A percentile compares a stretch with the other conserved stretches of the same genome.
Conservation (phyloP, 1,139 yeast genomes). For the Tardiomyces digboiensis region DNA sequence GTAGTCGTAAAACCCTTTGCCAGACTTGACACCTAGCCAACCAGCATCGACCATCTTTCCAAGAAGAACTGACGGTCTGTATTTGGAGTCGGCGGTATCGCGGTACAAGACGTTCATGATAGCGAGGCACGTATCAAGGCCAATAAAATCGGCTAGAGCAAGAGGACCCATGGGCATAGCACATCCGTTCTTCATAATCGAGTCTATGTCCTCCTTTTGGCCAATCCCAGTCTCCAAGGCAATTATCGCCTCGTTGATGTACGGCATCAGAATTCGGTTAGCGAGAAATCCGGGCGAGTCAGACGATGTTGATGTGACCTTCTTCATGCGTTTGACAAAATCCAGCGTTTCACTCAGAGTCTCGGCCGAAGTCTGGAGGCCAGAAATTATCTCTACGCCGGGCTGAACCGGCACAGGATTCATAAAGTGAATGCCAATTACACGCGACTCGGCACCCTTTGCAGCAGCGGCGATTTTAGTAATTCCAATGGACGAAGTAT, state of each 20-base stretch:
- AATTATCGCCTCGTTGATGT: slow-evolving; percentile 35
- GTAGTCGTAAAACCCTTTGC: slow-evolving; percentile 35
- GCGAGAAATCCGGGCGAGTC: slow-evolving; percentile 37
- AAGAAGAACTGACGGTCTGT: slow-evolving; percentile 32
- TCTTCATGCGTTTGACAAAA: slow-evolving; percentile 28
- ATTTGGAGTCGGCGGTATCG: slow-evolving; percentile 35
- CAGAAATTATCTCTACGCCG: slow-evolving; percentile 36
- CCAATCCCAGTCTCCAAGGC: slow-evolving; percentile 36
- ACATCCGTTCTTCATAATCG: slow-evolving; percentile 36
- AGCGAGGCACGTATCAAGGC: slow-evolving; percentile 35
- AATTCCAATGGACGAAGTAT: slow-evolving; percentile 35
- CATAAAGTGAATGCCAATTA: slow-evolving; percentile 36
- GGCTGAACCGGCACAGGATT: slow-evolving; percentile 38
- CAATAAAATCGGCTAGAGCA: slow-evolving; percentile 35
- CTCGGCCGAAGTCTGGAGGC: slow-evolving; percentile 31
- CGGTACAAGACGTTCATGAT: slow-evolving; percentile 33
- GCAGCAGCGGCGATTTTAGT: slow-evolving; percentile 36
- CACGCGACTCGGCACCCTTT: slow-evolving; percentile 31
- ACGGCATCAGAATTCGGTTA: slow-evolving; percentile 34
- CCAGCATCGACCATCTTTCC: slow-evolving; percentile 35
- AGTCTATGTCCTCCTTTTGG: slow-evolving; percentile 32
- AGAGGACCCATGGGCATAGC: slow-evolving; percentile 41
- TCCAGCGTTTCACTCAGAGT: slow-evolving; percentile 25
- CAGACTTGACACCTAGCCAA: slow-evolving; percentile 33
- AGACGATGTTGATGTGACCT: slow-evolving; percentile 28